A percentile compares a stretch with the other conserved stretches of the same genome.
Conservation (phyloP, 23 red algal species). For the Agarophyton chilense region DNA sequence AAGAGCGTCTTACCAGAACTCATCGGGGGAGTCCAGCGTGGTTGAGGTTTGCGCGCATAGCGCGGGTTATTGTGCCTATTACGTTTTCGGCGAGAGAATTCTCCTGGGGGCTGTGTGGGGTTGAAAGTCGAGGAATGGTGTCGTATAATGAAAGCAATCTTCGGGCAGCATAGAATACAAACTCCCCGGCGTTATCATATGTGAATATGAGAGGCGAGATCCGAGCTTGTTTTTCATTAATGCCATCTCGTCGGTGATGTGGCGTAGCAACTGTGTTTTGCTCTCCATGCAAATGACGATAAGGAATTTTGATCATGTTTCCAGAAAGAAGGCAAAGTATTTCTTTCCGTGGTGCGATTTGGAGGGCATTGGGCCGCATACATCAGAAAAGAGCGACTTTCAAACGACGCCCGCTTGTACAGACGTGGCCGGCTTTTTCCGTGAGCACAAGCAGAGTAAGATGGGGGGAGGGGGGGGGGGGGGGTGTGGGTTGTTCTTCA, state of each 20-base stretch:
- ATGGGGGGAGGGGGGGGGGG: too few species aligned
- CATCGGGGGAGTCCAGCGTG: background rate
- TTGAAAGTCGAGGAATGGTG: background rate
- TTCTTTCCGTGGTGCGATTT: background rate
- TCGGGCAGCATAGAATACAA: background rate
- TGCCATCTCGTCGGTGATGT: background rate
- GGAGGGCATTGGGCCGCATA: background rate
- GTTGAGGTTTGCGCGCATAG: background rate
- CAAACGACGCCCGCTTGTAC: background rate
- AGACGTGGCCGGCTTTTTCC: background rate
- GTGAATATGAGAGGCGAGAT: background rate
- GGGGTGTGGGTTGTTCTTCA: background rate
- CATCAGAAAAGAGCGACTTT: background rate
- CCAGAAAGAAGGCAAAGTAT: background rate
- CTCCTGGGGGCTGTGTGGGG: constrained; percentile 24
- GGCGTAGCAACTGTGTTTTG: background rate
- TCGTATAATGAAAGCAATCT: background rate
- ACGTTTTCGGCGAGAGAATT: constrained; percentile 25
- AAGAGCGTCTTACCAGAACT: background rate
- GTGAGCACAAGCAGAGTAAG: background rate
- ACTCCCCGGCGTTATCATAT: background rate
- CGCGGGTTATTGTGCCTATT: background rate
- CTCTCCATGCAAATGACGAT: too few species aligned
- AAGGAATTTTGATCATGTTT: background rate
- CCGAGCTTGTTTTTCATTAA: background rate